Conservation (phyloP, 345 rosid species). For the Brassica rapa region DNA sequence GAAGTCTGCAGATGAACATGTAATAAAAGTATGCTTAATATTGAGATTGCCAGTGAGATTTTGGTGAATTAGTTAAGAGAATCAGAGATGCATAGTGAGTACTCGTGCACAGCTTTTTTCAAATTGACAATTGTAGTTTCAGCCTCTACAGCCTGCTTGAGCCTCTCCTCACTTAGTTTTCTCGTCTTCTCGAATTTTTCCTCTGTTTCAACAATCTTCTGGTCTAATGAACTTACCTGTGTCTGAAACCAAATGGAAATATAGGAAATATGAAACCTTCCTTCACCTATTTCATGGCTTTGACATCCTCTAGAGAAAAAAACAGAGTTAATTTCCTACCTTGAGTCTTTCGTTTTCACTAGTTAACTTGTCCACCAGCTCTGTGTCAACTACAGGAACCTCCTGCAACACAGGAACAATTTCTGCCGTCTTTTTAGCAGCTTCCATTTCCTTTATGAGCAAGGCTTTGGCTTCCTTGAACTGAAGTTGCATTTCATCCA, state of each 20-base stretch:
- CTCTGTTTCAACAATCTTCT: slow-evolving; percentile 81
- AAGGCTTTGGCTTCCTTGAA: slow-evolving; percentile 75
- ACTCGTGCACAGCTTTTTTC: slow-evolving; percentile 92
- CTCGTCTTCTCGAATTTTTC: slow-evolving; percentile 75
- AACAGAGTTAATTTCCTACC: slow-evolving; percentile 46
- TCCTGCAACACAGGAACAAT: slow-evolving; percentile 74
- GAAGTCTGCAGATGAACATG: slow-evolving; percentile 61
- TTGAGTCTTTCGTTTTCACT: slow-evolving; percentile 84
- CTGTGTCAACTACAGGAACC: slow-evolving; percentile 74
- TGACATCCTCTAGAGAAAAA: slow-evolving; percentile 5
- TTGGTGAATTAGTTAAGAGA: slow-evolving; percentile 12
- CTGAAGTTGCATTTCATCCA: slow-evolving; percentile 70
- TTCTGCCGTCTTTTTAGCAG: slow-evolving; percentile 67
- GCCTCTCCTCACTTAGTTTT: slow-evolving; percentile 79
- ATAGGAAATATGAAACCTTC: slow-evolving; percentile 21
- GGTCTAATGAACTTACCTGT: slow-evolving; percentile 74
- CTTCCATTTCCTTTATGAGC: slow-evolving; percentile 67
- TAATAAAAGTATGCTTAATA: slow-evolving; percentile 5
- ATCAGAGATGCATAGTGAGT: slow-evolving; percentile 28
- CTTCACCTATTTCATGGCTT: slow-evolving; percentile 23
- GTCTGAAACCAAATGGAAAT: slow-evolving; percentile 51
- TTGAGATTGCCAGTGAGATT: slow-evolving; percentile 1
- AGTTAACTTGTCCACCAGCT: slow-evolving; percentile 66
- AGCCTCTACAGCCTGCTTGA: slow-evolving; percentile 88
- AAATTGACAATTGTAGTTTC: slow-evolving; percentile 73